phyloP scores from a whole-genome alignment of 2,329 filamentous ascomycete species.

The Zasmidium citrigriseum region DNA sequence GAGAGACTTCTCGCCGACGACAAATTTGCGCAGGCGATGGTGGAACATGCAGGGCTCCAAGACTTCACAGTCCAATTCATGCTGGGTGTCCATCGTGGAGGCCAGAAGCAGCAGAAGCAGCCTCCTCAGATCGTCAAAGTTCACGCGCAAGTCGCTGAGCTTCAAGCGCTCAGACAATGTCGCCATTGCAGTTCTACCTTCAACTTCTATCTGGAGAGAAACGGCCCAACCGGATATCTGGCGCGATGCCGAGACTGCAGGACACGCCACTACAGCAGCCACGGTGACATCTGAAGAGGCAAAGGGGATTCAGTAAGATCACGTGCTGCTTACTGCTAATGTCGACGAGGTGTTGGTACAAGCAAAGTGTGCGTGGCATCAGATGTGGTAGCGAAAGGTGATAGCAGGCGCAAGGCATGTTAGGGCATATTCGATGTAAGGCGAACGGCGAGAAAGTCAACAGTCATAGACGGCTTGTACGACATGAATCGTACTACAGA shows the following conservation, averaged over 20 bases:
- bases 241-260: background rate
- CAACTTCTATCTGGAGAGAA: background rate
- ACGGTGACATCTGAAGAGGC: background rate
- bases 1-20: background rate
- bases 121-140: background rate
- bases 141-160: constrained; percentile 16
- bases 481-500: too few relatives aligned
- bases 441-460: too few relatives aligned
- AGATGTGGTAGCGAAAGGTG: too few relatives aligned
- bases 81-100: background rate
- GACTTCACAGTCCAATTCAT: background rate
- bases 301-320: too few relatives aligned
- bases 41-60: background rate
- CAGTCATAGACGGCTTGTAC: too few relatives aligned
- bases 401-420: too few relatives aligned
- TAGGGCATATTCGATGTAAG: too few relatives aligned
- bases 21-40: background rate
- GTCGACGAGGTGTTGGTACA: too few relatives aligned
- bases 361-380: too few relatives aligned
- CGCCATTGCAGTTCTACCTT: background rate
- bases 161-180: constrained; percentile 64
- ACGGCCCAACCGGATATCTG: background rate
- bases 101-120: background rate
- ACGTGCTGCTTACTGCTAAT: background rate
- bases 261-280: background rate